phyloP scores from a whole-genome alignment of 2,329 filamentous ascomycete species.

The Pseudogymnoascus sp. region DNA sequence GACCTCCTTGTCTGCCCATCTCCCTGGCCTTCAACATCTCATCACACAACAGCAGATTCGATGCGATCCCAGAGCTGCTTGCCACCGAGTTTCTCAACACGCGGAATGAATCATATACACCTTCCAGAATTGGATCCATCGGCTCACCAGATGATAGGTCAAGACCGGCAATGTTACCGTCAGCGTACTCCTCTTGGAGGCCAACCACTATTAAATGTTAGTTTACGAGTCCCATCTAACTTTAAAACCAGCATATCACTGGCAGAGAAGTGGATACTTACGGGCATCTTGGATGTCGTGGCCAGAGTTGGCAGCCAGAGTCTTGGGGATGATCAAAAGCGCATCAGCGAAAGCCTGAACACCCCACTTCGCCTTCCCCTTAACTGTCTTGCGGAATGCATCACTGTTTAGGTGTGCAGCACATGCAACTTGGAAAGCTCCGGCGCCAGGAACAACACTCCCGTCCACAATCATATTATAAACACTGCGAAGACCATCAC shows the following conservation, averaged over 20 bases:
- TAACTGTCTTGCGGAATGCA: slow-evolving; percentile 78
- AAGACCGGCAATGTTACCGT: slow-evolving; percentile 79
- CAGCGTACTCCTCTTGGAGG: slow-evolving; percentile 74
- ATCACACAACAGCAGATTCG: slow-evolving; percentile 89
- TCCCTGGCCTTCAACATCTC: slow-evolving; percentile 96
- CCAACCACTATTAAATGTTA: slow-evolving; percentile 55
- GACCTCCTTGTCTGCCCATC: slow-evolving; percentile 64
- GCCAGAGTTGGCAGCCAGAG: slow-evolving; percentile 86
- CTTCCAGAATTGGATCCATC: slow-evolving; percentile 89
- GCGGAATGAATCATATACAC: slow-evolving; percentile 92
- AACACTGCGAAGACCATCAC: slow-evolving; percentile 88
- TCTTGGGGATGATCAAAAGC: slow-evolving; percentile 92
- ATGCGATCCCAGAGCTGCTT: slow-evolving; percentile 88
- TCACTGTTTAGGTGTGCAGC: slow-evolving; percentile 81
- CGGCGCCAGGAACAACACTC: slow-evolving; percentile 87
- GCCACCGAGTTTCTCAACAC: slow-evolving; percentile 90
- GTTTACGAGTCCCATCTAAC: slow-evolving; percentile 10
- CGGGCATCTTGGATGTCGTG: slow-evolving; percentile 93
- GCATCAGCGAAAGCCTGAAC: slow-evolving; percentile 93
- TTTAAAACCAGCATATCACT: not conserved
- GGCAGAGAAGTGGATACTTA: slow-evolving; percentile 43
- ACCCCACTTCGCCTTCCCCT: slow-evolving; percentile 96
- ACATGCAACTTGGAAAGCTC: slow-evolving; percentile 92
- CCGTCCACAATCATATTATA: slow-evolving; percentile 99
- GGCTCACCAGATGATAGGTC: slow-evolving; percentile 80